Evolutionary conservation across 208 protist genomes (phyloP).

Genomic region (Vickermania spadyakhi): DNA sequence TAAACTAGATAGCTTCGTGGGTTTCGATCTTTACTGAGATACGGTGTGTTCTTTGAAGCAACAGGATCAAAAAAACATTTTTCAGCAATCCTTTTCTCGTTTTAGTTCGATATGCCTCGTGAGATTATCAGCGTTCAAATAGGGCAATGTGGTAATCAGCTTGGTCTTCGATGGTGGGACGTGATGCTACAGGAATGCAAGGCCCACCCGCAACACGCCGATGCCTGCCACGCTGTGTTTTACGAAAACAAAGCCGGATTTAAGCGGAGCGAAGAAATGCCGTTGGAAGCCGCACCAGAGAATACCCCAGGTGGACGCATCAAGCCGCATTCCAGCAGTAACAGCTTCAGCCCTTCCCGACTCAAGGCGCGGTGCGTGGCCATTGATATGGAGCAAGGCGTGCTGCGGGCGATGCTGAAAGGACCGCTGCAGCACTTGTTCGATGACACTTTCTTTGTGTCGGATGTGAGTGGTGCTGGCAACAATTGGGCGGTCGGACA

Average conservation of each 20-base stretch:
- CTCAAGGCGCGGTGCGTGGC: constrained; percentile 91
- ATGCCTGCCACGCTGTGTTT: constrained; percentile 76
- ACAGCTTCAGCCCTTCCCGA: neutral
- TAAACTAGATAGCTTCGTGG: too few species aligned
- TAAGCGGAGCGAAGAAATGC: too few species aligned
- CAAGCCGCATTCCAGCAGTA: too few species aligned
- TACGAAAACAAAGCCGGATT: constrained; percentile 5
- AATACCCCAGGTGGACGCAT: too few species aligned
- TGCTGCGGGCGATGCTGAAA: constrained; percentile 75
- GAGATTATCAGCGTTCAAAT: constrained; percentile 88
- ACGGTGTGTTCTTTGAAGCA: too few species aligned
- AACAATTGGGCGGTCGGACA: constrained; percentile 94
- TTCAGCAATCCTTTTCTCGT: neutral
- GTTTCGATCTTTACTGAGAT: too few species aligned
- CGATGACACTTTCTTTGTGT: constrained; percentile 84
- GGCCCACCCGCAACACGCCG: constrained; percentile 52
- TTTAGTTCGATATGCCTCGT: constrained; percentile 50
- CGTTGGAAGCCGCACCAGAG: too few species aligned
- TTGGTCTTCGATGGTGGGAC: constrained; percentile 93
- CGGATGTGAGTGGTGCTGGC: constrained; percentile 77
- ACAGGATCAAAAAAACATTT: neutral
- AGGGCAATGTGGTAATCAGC: constrained; percentile 93
- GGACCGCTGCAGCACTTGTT: constrained; percentile 84
- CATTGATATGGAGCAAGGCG: constrained; percentile 95
- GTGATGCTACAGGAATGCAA: constrained; percentile 93